phyloP scores from a whole-genome alignment of 1,284 basidiomycete species.

The Ustilago curta region DNA sequence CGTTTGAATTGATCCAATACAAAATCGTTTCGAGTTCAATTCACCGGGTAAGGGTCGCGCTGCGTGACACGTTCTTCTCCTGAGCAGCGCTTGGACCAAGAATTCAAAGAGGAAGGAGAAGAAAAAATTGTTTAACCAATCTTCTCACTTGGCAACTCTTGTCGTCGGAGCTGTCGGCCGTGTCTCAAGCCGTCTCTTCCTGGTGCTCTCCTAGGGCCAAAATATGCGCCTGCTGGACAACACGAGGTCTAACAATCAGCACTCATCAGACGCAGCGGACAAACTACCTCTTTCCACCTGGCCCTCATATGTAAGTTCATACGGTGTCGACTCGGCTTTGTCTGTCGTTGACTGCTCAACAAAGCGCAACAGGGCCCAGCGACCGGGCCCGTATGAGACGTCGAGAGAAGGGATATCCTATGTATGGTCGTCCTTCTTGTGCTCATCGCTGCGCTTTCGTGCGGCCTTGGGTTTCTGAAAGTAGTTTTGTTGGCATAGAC shows the following conservation, averaged over 20 bases:
- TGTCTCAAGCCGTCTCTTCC: conserved; percentile 22
- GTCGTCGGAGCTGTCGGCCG: conserved; percentile 25
- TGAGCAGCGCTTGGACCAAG: conserved; percentile 23
- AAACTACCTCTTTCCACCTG: no score
- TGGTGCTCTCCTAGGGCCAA: background rate
- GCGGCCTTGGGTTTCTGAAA: no score
- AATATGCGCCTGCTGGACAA: background rate
- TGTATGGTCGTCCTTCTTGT: no score
- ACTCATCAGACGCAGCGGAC: no score
- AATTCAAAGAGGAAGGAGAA: conserved; percentile 17
- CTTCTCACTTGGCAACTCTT: background rate
- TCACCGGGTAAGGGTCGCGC: background rate
- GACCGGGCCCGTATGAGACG: no score
- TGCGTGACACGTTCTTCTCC: conserved; percentile 16
- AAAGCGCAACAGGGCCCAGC: background rate
- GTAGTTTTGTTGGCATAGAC: no score
- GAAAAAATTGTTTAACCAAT: background rate
- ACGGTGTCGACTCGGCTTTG: no score
- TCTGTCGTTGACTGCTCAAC: background rate
- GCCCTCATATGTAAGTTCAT: no score
- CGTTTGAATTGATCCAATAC: conserved; percentile 6
- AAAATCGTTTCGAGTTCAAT: conserved; percentile 1
- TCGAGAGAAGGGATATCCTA: no score
- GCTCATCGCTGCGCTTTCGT: no score
- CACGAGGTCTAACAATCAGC: conserved; percentile 1